Evolutionary conservation across 2,329 filamentous ascomycete species (phyloP), one percentile per base, ranked within the genome.

Genomic region (Ramularia endophylla): DNA sequence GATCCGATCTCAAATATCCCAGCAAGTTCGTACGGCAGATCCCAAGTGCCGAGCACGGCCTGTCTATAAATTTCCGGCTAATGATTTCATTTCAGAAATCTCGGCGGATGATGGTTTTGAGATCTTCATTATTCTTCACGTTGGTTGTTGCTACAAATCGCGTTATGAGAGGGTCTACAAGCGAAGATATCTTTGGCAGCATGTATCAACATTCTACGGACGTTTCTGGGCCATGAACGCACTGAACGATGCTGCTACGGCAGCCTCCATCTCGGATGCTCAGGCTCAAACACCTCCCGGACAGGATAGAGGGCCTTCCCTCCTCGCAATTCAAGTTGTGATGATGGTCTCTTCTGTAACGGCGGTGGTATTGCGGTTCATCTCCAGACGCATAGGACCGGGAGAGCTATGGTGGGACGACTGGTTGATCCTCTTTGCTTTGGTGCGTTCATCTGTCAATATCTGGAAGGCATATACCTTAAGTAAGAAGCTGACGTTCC

Each of bases 361-460:
- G 12, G 38, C 38, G 7, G 46, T 48, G 6, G 17, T 30, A 11
- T 22, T 45, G 18, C 35, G 46, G 32, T 48, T 48, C 22, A 22
- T 42, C 13, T 38, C 42, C 3, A 33, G 46, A 19, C 30, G 36
- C 8, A 27, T 48, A 22, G 38, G 38, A 15, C 22, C 28, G 11
- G 36, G 36, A 12, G 30, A 38, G 3, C 16, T 48, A 4, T 45
- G 41, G 42, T 48, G 46, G 46, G 46, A 48, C 35, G 46, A 48
- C 22, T 48, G 46, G 46, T 22, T 34, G 2, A 45, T 45, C 8
- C 22, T 48, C 25, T 38, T 36, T 4, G 46, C 46, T 27, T 34
- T 43, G 37, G 44, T 44, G 31, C 18, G 42, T 25, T 4, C 13
- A n/a, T n/a, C n/a, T n/a, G n/a, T 33, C 5, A 20, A 32, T 18